Conservation (phyloP, 1,284 basidiomycete species). For the Volvariella surrecta region DNA sequence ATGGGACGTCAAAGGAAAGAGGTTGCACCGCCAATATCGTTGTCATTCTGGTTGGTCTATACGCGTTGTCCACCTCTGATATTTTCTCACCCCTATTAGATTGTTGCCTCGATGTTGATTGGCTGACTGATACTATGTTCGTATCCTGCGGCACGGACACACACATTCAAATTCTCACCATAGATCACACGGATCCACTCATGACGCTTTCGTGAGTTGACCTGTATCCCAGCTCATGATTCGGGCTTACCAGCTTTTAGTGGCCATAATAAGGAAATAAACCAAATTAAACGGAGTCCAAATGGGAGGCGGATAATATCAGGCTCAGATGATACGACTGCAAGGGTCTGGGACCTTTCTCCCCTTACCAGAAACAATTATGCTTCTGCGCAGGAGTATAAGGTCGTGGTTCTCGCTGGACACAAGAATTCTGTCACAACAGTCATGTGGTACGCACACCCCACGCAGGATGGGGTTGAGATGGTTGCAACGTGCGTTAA, state of each 20-base stretch:
- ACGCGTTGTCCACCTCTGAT: conserved; percentile 10
- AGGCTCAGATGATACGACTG: conserved; percentile 72
- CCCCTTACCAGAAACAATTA: too few relatives aligned
- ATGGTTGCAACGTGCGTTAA: conserved; percentile 60
- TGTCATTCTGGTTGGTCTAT: conserved; percentile 50
- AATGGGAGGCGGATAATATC: conserved; percentile 62
- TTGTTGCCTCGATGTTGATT: conserved; percentile 75
- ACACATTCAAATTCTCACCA: conserved; percentile 49
- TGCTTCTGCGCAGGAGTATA: too few relatives aligned
- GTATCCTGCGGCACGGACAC: conserved; percentile 69
- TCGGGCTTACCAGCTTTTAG: conserved; percentile 24
- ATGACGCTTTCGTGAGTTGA: conserved; percentile 46
- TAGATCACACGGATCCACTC: conserved; percentile 42
- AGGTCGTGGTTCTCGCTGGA: conserved; percentile 44
- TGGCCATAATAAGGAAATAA: conserved; percentile 72
- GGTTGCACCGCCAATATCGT: conserved; percentile 51
- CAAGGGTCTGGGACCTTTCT: conserved; percentile 68
- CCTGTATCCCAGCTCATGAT: background rate
- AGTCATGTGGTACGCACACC: conserved; percentile 63
- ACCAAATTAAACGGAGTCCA: conserved; percentile 65
- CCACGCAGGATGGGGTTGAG: conserved; percentile 36
- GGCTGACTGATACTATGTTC: conserved; percentile 67
- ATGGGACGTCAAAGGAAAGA: conserved; percentile 66
- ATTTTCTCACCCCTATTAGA: conserved; percentile 26
- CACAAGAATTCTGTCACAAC: conserved; percentile 62